Evolutionary conservation across 805 yeast species (phyloP).

Genomic region (Sugiyamaella americana): DNA sequence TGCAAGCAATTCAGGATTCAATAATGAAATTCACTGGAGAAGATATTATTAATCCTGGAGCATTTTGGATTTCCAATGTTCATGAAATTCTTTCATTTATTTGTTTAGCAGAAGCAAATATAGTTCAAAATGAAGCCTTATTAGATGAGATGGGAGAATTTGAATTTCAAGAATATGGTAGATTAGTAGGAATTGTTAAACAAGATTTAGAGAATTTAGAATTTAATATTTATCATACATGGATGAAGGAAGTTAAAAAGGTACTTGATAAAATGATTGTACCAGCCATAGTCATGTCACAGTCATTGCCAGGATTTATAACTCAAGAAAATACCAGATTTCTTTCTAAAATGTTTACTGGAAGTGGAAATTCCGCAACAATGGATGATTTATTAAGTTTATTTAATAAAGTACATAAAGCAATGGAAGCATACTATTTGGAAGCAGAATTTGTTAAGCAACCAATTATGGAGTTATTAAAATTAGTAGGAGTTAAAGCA

Average conservation of each 20-base stretch:
- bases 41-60: constrained; percentile 84
- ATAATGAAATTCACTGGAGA: constrained; percentile 78
- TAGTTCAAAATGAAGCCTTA: constrained; percentile 73
- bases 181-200: constrained; percentile 82
- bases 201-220: constrained; percentile 91
- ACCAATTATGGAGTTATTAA: constrained; percentile 74
- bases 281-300: constrained; percentile 92
- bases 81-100: constrained; percentile 94
- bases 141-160: constrained; percentile 80
- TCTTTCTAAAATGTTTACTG: constrained; percentile 73
- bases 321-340: constrained; percentile 80
- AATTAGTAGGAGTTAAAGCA: constrained; percentile 85
- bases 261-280: constrained; percentile 85
- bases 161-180: constrained; percentile 85
- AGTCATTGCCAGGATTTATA: constrained; percentile 92
- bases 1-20: constrained; percentile 77
- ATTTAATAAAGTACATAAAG: constrained; percentile 85
- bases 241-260: constrained; percentile 94
- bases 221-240: constrained; percentile 89
- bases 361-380: constrained; percentile 57
- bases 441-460: constrained; percentile 80
- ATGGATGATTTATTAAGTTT: constrained; percentile 93
- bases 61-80: constrained; percentile 95
- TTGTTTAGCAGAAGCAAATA: constrained; percentile 87
- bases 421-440: constrained; percentile 84